Evolutionary conservation across 306 rosid genomes (phyloP), one percentile per base, ranked within the genome.

Genomic region (Ammopiptanthus mongolicus): DNA sequence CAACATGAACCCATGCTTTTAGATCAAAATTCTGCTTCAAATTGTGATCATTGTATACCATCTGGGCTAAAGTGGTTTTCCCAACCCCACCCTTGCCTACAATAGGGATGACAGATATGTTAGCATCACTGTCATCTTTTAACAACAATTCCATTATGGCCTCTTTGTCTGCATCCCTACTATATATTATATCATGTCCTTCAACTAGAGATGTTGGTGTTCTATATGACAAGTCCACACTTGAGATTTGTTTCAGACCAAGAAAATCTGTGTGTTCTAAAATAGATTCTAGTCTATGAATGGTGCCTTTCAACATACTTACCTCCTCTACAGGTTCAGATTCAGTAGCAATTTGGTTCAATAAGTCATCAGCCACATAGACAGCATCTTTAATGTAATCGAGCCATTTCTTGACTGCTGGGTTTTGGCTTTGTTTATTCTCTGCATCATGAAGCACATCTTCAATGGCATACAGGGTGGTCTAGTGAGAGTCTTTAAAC

Each of bases 311-410:
- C 18, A 66, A 15, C 39, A 42, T 56, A 11, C 1, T 9, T 17
- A 65, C 66, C 80, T 41, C 47, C 11, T 41, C 28, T 11, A 13
- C 58, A 63, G 73, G 55, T 0, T 31, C 55, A 23, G 73, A 46
- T 23, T 37, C 12, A 3, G 66, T 53, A 18, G 44, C 44, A 55
- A 84, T 37, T 9, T 60, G 74, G 12, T 76, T 84, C 31, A 84
- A 19, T 48, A 76, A 17, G 12, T 71, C 73, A 15, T 77, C 80
- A 1, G 74, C 74, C 0, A 17, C 13, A 2, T 55, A 64, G 6
- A 68, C 11, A 1, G 75, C 75, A 44, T 77, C 69, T 28, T 6
- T 66, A 10, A 76, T 33, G 37, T 4, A 5, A 33, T 33, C 37
- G 7, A 33, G 37, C 37, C 37, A 33, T 6, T 33, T 33, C 37